Percentiles rank a stretch among this genome's conserved stretches.
Evolutionary conservation across 768 basidiomycete species (phyloP).

Genomic region (Leucocoprinus leucothites): DNA sequence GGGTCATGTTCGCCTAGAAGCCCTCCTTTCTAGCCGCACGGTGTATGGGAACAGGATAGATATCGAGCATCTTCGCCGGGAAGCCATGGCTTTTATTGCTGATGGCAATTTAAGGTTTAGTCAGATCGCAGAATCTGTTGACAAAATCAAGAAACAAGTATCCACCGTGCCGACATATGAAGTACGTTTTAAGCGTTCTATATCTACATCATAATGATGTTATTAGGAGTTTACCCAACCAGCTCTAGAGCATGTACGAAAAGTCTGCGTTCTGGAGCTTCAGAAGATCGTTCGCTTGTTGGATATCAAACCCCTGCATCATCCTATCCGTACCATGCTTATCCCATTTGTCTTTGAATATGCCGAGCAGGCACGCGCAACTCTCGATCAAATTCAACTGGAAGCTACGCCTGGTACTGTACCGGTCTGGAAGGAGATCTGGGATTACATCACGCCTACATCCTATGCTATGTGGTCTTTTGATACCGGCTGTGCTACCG

Average conservation of each 20-base stretch:
- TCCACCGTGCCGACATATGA: not conserved
- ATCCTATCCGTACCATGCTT: conserved; percentile 16
- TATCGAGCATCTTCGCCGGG: conserved; percentile 14
- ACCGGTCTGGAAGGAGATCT: conserved; percentile 8
- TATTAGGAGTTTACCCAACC: not conserved
- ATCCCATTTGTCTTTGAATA: not conserved
- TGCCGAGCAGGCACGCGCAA: not conserved
- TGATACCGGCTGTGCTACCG: conserved; percentile 11
- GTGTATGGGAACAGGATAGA: conserved; percentile 14
- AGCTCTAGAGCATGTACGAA: not conserved
- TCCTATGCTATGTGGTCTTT: conserved; percentile 11
- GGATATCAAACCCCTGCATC: conserved; percentile 14
- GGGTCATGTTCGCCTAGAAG: conserved; percentile 14
- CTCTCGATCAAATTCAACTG: not conserved
- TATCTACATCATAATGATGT: not conserved
- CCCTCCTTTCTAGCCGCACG: conserved; percentile 14
- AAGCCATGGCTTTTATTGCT: conserved; percentile 8
- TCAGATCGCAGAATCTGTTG: not conserved
- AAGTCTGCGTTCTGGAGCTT: conserved; percentile 6
- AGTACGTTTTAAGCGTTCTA: not conserved
- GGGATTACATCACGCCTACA: conserved; percentile 13
- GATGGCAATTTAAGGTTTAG: conserved; percentile 5
- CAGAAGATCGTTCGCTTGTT: conserved; percentile 9
- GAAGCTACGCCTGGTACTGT: not conserved
- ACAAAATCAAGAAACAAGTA: not conserved